Base-by-base conservation (phyloP, 768 basidiomycete species). In the Rhodotorula kratochvilovae region DNA sequence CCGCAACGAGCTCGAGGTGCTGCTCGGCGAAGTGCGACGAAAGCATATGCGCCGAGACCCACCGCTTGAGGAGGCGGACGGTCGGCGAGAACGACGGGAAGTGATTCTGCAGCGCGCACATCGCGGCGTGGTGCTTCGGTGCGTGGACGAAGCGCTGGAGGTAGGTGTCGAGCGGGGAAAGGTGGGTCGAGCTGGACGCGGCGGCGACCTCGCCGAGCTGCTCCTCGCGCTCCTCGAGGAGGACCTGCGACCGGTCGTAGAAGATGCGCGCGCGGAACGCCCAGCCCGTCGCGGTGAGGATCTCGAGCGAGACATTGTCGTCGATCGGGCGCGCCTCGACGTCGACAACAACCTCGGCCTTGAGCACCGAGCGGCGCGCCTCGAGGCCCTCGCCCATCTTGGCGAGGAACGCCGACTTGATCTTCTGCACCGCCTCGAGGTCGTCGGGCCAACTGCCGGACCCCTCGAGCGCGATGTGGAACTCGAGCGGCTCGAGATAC, bases 371-470 rank as follows among this genome's bases (percentile, higher is more conserved):
- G 2, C 85, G 81, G 2, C 83, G 77, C 17, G 80, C 79, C 85
- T 87, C 86, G 58, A 96, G 83, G 2, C 84, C 83, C 29, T 83
- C 82, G 2, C 89, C 91, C 13, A 97, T 83, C 51, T 87, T 86
- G 78, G 92, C 90, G 71, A 97, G 86, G 79, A 98, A 89, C 0
- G 94, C 95, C 2, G 95, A 83, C 80, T 98, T 98, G 80, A 92
- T 88, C 72, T 91, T 91, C 79, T 96, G 95, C 58, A 97, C 90
- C 0, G 93, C 92, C 27, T 83, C 84, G 8, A 98, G 84, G 74
- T 98, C 92, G 77, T 98, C 94, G 0, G 96, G 95, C 96, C 96
- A 99, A 71, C 86, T 86, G 0, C 89, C 87, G 0, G 92, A 95
- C 71, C 89, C 90, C 79, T 98, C 95, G 76, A 97, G 96, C 79